A percentile compares a stretch with the other conserved stretches of the same genome.
Conservation (phyloP, 805 yeast species). For the Starmerella asiatica region DNA sequence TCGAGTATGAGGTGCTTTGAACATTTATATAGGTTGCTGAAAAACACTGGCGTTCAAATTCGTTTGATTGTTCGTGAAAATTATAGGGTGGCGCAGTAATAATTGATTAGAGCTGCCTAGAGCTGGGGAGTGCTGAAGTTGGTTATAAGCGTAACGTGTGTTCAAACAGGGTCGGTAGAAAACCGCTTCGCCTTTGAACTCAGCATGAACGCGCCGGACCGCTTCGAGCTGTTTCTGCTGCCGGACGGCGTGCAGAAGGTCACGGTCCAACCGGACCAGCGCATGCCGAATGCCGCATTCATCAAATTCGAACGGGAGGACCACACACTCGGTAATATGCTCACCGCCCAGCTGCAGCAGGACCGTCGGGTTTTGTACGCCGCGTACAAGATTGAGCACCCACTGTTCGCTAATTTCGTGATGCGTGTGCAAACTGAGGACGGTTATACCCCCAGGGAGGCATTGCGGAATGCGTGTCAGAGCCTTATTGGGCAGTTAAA, state of each 20-base stretch:
- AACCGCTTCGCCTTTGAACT: too few relatives aligned
- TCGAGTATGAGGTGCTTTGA: too few relatives aligned
- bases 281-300: slow-evolving; percentile 88
- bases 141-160: too few relatives aligned
- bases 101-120: too few relatives aligned
- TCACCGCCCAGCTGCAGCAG: slow-evolving; percentile 71
- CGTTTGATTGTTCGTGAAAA: too few relatives aligned
- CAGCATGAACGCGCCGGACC: slow-evolving; percentile 94
- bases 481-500: slow-evolving; percentile 68
- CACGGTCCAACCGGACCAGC: slow-evolving; percentile 80
- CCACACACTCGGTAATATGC: slow-evolving; percentile 85
- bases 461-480: slow-evolving; percentile 80
- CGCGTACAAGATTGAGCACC: slow-evolving; percentile 96
- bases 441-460: slow-evolving; percentile 82
- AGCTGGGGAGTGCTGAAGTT: too few relatives aligned
- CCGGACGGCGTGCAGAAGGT: slow-evolving; percentile 98
- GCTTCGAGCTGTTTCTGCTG: slow-evolving; percentile 87
- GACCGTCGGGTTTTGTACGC: slow-evolving; percentile 89
- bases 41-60: too few relatives aligned
- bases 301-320: slow-evolving; percentile 93
- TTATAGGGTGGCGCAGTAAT: too few relatives aligned
- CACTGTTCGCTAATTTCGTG: slow-evolving; percentile 86
- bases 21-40: too few relatives aligned
- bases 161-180: too few relatives aligned
- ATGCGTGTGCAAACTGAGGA: slow-evolving; percentile 94